These are phyloP conservation scores for Ustilago lituana DNA, from an alignment of 1,284 basidiomycete species.

Conservation along the genomic window DNA sequence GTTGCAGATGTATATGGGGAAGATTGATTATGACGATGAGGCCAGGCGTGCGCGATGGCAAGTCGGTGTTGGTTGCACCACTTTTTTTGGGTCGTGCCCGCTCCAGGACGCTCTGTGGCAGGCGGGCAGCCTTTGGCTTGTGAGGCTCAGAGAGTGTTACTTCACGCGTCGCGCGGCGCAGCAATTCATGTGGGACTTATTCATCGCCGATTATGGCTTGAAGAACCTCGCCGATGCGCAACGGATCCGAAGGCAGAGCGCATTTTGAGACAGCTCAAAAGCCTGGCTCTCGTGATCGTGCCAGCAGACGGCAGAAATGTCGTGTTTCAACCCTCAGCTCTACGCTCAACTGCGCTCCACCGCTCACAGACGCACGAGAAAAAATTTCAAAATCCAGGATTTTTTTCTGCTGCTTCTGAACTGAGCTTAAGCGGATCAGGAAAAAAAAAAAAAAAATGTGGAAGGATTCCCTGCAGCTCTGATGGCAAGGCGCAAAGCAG, in stretches of 20 bases:
- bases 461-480: neutral
- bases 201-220: too few species aligned
- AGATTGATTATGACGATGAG: too few species aligned
- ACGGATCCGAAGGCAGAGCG: conserved; percentile 11
- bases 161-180: conserved; percentile 45
- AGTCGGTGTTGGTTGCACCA: conserved; percentile 24
- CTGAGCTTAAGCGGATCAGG: conserved; percentile 12
- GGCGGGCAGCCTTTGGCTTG: too few species aligned
- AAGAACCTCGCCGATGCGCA: too few species aligned
- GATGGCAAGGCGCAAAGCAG: too few species aligned
- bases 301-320: conserved; percentile 26
- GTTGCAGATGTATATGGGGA: too few species aligned
- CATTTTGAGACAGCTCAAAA: conserved; percentile 8
- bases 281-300: conserved; percentile 16
- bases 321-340: neutral
- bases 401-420: conserved; percentile 21
- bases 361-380: conserved; percentile 35
- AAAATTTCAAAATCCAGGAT: conserved; percentile 45
- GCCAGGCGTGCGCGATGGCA: neutral
- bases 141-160: conserved; percentile 13
- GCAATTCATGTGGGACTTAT: neutral
- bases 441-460: conserved; percentile 20
- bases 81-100: too few species aligned
- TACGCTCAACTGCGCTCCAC: too few species aligned
- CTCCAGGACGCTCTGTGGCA: too few species aligned